Conservation (phyloP, 2,329 filamentous ascomycete species). For the Alternaria triticimaculans region DNA sequence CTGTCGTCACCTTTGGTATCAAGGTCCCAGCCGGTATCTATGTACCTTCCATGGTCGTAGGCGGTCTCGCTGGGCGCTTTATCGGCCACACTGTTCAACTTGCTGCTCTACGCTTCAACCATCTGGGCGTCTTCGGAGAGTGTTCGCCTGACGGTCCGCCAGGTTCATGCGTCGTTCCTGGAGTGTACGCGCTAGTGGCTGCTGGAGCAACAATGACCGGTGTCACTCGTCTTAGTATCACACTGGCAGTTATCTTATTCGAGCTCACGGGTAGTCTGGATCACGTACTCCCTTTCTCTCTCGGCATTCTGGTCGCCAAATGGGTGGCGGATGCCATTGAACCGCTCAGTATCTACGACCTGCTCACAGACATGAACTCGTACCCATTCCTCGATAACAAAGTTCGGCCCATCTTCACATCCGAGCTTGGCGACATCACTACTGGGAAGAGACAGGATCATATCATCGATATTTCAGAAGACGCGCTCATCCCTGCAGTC, state of each 20-base stretch:
- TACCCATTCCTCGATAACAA: slow-evolving; percentile 99
- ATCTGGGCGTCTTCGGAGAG: slow-evolving; percentile 74
- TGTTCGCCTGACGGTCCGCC: slow-evolving; percentile 73
- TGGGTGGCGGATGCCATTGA: slow-evolving; percentile 98
- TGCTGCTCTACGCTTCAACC: slow-evolving; percentile 74
- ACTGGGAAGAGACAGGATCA: slow-evolving; percentile 75
- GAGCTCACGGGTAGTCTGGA: slow-evolving; percentile 94
- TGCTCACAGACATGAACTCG: slow-evolving; percentile 94
- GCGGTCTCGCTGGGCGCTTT: slow-evolving; percentile 86
- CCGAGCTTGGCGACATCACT: slow-evolving; percentile 85
- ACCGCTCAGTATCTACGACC: slow-evolving; percentile 92
- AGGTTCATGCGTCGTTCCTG: slow-evolving; percentile 88
- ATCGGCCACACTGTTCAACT: slow-evolving; percentile 87
- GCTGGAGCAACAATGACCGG: slow-evolving; percentile 98
- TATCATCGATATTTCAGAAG: slow-evolving; percentile 86
- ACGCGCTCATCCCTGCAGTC: slow-evolving; percentile 77
- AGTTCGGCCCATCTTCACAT: slow-evolving; percentile 87
- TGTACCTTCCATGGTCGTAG: slow-evolving; percentile 98
- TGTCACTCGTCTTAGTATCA: slow-evolving; percentile 91
- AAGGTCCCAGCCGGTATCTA: slow-evolving; percentile 98
- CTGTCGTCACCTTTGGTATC: slow-evolving; percentile 90
- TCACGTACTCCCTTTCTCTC: slow-evolving; percentile 92
- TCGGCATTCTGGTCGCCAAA: slow-evolving; percentile 92
- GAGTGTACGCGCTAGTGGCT: slow-evolving; percentile 94
- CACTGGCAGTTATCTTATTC: slow-evolving; percentile 92